phyloP scores from a whole-genome alignment of 768 basidiomycete genomes.

The Leccinum disarticulatum region DNA sequence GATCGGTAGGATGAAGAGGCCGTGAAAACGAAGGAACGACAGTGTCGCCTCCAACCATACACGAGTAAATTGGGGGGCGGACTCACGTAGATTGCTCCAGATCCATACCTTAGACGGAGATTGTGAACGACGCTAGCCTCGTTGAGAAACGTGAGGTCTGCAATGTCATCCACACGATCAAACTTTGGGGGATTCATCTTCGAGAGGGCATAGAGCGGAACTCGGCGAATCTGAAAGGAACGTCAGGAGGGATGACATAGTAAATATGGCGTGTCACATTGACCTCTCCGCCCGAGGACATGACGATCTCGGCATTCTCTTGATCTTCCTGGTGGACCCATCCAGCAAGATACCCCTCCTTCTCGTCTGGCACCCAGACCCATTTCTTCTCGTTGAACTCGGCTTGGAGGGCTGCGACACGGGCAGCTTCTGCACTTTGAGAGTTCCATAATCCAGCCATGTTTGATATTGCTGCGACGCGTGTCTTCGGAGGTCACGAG shows the following conservation, averaged over 20 bases:
- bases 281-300: slow-evolving; percentile 85
- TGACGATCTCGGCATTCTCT: slow-evolving; percentile 78
- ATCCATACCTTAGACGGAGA: slow-evolving; percentile 85
- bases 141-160: slow-evolving; percentile 95
- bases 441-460: slow-evolving; percentile 54
- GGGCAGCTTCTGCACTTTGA: slow-evolving; percentile 68
- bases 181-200: slow-evolving; percentile 99
- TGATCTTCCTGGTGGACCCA: slow-evolving; percentile 90
- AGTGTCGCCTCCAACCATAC: slow-evolving; percentile 1
- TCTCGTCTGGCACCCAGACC: slow-evolving; percentile 96
- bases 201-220: slow-evolving; percentile 79
- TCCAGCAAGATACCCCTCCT: slow-evolving; percentile 90
- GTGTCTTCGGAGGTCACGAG: neutral
- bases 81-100: slow-evolving; percentile 89
- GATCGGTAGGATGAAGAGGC: neutral
- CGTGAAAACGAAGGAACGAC: slow-evolving; percentile 6
- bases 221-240: slow-evolving; percentile 50
- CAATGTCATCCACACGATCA: slow-evolving; percentile 96
- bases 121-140: slow-evolving; percentile 99
- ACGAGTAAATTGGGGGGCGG: neutral
- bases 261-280: slow-evolving; percentile 12
- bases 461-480: slow-evolving; percentile 5
- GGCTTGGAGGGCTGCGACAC: slow-evolving; percentile 86
- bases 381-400: slow-evolving; percentile 98
- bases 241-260: slow-evolving; percentile 7